Evolutionary conservation across 1,284 basidiomycete species (phyloP).

Genomic region (Sparassis latifolia): DNA sequence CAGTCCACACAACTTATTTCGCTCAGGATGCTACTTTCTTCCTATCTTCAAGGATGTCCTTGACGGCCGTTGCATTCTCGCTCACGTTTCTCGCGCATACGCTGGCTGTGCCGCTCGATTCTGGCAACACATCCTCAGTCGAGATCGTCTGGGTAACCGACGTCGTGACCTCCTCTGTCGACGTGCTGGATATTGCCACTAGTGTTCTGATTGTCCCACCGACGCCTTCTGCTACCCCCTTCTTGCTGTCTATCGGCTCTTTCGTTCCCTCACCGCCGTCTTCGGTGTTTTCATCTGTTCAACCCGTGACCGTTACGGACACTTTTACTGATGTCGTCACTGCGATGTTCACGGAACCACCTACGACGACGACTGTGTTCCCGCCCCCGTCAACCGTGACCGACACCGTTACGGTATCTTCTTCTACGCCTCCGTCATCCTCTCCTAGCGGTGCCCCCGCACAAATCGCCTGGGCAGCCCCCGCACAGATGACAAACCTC

Average conservation of each 20-base stretch:
- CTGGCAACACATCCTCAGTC: conserved; percentile 6
- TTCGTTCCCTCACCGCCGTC: conserved; percentile 1
- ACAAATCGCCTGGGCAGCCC: conserved; percentile 40
- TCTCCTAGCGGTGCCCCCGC: conserved; percentile 5
- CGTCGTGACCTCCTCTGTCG: conserved; percentile 13
- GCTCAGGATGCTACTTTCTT: too few species aligned
- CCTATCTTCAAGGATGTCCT: too few species aligned
- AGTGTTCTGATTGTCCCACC: conserved; percentile 5
- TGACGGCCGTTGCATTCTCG: too few species aligned
- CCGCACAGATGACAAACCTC: conserved; percentile 50
- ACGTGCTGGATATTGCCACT: conserved; percentile 11
- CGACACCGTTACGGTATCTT: conserved; percentile 19
- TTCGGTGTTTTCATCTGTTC: background rate
- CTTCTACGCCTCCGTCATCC: conserved; percentile 14
- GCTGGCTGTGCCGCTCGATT: conserved; percentile 12
- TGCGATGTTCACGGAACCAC: conserved; percentile 26
- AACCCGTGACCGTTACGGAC: conserved; percentile 9
- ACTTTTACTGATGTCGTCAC: conserved; percentile 12
- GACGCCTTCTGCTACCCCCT: conserved; percentile 1
- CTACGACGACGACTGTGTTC: conserved; percentile 28
- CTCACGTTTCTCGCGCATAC: too few species aligned
- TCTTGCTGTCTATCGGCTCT: conserved; percentile 2
- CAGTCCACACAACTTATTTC: too few species aligned
- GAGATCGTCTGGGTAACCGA: conserved; percentile 12
- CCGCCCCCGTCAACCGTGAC: conserved; percentile 28